Percentiles rank a stretch among this genome's conserved stretches.
Conservation (phyloP, 2,329 filamentous ascomycete species). For the Colletotrichum trifolii region DNA sequence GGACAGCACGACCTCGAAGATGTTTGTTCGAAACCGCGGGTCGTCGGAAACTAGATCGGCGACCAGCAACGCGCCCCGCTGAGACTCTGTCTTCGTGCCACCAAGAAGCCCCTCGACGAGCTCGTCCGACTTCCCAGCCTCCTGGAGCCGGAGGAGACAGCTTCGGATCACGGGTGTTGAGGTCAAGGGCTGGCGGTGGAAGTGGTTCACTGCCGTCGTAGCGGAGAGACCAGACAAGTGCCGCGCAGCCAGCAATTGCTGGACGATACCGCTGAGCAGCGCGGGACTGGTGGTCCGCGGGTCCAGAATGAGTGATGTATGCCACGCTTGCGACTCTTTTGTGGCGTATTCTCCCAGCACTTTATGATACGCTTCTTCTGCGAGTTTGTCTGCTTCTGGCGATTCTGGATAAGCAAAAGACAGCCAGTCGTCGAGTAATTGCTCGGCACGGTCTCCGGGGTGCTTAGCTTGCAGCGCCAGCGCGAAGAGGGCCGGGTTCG, state of each 20-base stretch:
- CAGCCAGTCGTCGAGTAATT: constrained; percentile 15
- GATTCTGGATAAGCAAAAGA: background rate
- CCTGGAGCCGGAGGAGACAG: background rate
- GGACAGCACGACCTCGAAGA: background rate
- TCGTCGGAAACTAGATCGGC: background rate
- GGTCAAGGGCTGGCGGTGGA: background rate
- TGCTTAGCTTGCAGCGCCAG: constrained; percentile 5
- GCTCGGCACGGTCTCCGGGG: constrained; percentile 1
- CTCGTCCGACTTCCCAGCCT: background rate
- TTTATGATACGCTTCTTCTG: background rate
- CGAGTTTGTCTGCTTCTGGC: background rate
- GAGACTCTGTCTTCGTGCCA: background rate
- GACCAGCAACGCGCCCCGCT: constrained; percentile 11
- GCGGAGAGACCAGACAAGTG: background rate
- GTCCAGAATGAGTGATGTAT: background rate
- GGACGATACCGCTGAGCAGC: background rate
- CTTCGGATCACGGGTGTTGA: background rate
- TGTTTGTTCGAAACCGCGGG: background rate
- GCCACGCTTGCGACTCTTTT: background rate
- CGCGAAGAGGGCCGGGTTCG: constrained; percentile 16
- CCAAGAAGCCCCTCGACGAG: constrained; percentile 2
- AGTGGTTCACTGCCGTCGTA: background rate
- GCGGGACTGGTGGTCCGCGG: background rate
- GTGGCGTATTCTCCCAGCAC: background rate
- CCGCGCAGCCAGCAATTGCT: constrained; percentile 10